Percentiles rank a stretch among this genome's conserved stretches.
These are phyloP conservation scores for Leccinum arenicola DNA, from an alignment of 768 basidiomycete species.

Conservation along the genomic window DNA sequence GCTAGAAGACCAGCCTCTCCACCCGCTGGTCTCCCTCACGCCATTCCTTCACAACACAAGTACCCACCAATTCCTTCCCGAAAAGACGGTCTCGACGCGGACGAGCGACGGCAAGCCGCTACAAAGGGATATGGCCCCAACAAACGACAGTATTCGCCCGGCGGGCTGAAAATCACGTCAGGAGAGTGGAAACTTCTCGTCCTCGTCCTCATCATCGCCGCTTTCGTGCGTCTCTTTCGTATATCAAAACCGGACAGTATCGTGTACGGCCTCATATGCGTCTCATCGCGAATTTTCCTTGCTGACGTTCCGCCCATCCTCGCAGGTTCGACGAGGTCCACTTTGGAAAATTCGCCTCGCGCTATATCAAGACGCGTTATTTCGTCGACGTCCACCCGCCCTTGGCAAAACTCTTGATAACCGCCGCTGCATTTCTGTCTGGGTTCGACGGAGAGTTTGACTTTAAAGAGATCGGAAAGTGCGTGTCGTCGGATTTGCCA, in stretches of 20 bases:
- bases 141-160: slow-evolving; percentile 45
- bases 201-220: slow-evolving; percentile 64
- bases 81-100: slow-evolving; percentile 71
- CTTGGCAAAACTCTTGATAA: slow-evolving; percentile 92
- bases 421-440: slow-evolving; percentile 80
- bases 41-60: slow-evolving; percentile 39
- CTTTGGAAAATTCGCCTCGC: slow-evolving; percentile 94
- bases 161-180: slow-evolving; percentile 60
- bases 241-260: slow-evolving; percentile 87
- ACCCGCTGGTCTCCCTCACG: slow-evolving; percentile 44
- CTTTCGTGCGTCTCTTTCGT: slow-evolving; percentile 80
- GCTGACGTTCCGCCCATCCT: neutral
- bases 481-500: slow-evolving; percentile 27
- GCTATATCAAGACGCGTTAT: slow-evolving; percentile 90
- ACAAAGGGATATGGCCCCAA: slow-evolving; percentile 60
- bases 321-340: slow-evolving; percentile 96
- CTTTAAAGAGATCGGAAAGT: slow-evolving; percentile 98
- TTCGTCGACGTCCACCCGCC: slow-evolving; percentile 98
- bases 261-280: slow-evolving; percentile 58
- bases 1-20: slow-evolving; percentile 70
- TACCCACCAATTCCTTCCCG: slow-evolving; percentile 55
- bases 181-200: slow-evolving; percentile 79
- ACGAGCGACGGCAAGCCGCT: slow-evolving; percentile 65
- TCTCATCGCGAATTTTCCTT: neutral
- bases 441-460: slow-evolving; percentile 94